Evolutionary conservation across 257 asterid species (phyloP).

Genomic region (Petunia secreta): DNA sequence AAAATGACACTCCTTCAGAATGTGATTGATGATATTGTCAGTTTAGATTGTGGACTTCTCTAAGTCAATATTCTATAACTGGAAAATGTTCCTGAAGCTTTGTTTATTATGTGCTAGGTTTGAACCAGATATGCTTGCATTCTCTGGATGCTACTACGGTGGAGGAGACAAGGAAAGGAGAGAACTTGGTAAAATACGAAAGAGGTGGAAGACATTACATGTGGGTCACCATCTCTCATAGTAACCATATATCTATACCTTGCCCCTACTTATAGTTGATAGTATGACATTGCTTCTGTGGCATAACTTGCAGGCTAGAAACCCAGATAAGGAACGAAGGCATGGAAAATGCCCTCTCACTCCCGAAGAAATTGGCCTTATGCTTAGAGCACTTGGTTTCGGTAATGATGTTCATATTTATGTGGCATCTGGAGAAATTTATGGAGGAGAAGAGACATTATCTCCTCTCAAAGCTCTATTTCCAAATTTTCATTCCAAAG

Average conservation of each 20-base stretch:
- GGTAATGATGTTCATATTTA: slow-evolving; percentile 70
- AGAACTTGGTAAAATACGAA: slow-evolving; percentile 58
- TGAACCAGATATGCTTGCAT: slow-evolving; percentile 88
- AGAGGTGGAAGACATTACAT: slow-evolving; percentile 70
- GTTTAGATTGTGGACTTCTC: not conserved
- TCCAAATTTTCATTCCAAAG: slow-evolving; percentile 73
- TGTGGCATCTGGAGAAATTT: slow-evolving; percentile 80
- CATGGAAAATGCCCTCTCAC: slow-evolving; percentile 73
- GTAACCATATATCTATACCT: not conserved
- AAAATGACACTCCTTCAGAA: not conserved
- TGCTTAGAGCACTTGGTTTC: slow-evolving; percentile 77
- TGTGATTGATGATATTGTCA: slow-evolving; percentile 15
- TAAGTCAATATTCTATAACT: not conserved
- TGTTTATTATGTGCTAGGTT: slow-evolving; percentile 45
- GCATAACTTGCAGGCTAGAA: slow-evolving; percentile 44
- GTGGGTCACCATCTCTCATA: slow-evolving; percentile 42
- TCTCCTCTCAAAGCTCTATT: slow-evolving; percentile 72
- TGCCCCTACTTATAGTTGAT: not conserved
- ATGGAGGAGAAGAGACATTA: slow-evolving; percentile 67
- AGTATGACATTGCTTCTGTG: slow-evolving; percentile 8
- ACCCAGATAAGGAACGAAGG: slow-evolving; percentile 70
- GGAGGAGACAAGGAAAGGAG: slow-evolving; percentile 64
- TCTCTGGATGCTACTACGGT: slow-evolving; percentile 80
- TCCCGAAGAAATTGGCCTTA: slow-evolving; percentile 80
- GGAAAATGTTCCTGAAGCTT: not conserved